phyloP scores from a whole-genome alignment of 768 basidiomycete genomes.

The Cystofilobasidium macerans region DNA sequence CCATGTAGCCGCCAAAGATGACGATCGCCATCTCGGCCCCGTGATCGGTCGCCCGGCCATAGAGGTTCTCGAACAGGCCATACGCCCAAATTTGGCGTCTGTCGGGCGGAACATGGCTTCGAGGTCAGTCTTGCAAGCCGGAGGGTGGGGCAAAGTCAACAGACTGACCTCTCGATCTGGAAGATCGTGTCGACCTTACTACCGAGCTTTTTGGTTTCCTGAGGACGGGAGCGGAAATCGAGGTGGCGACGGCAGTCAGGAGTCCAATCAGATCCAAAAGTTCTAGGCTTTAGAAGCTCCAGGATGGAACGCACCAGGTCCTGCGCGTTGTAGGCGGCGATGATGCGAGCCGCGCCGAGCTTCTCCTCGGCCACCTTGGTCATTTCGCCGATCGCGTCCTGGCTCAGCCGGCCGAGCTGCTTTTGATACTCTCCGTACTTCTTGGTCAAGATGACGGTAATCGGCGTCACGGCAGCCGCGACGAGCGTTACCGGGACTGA shows the following conservation, averaged over 20 bases:
- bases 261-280: too few relatives aligned
- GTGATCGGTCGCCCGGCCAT: constrained; percentile 7
- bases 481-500: constrained; percentile 21
- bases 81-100: constrained; percentile 20
- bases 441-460: constrained; percentile 8
- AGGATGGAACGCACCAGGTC: background rate
- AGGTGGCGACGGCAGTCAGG: too few relatives aligned
- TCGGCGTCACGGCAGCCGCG: background rate
- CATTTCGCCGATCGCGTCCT: constrained; percentile 25
- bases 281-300: background rate
- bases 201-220: constrained; percentile 18
- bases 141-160: too few relatives aligned
- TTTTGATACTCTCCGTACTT: constrained; percentile 24
- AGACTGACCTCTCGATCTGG: constrained; percentile 8
- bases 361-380: constrained; percentile 27
- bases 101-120: too few relatives aligned
- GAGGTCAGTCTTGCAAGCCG: too few relatives aligned
- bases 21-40: constrained; percentile 15
- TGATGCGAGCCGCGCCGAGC: constrained; percentile 20
- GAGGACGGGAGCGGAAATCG: background rate
- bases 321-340: constrained; percentile 25
- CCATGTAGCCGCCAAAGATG: constrained; percentile 23
- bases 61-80: constrained; percentile 8
- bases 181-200: constrained; percentile 26
- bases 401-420: constrained; percentile 11